Percentiles rank a stretch among this genome's conserved stretches.
These are phyloP conservation scores for Populus hybrid DNA, from an alignment of 441 rosid species.

Conservation along the genomic window DNA sequence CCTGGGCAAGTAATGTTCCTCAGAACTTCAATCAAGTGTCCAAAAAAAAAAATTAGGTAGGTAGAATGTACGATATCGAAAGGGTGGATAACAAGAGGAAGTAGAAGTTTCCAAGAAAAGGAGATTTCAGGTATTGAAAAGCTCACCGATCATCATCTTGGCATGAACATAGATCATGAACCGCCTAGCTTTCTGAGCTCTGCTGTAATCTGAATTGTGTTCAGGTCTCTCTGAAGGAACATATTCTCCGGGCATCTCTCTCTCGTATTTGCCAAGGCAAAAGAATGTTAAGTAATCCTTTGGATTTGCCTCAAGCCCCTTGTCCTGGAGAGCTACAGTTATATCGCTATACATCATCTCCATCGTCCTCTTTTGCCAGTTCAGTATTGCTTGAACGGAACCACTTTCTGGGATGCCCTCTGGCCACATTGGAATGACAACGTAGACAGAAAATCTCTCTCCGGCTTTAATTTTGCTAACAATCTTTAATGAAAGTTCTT, in stretches of 20 bases:
- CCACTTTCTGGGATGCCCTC: slow-evolving; percentile 30
- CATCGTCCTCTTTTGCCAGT: slow-evolving; percentile 31
- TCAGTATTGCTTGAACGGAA: slow-evolving; percentile 25
- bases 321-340: slow-evolving; percentile 35
- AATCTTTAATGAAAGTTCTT: slow-evolving; percentile 78
- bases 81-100: no score
- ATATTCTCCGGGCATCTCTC: slow-evolving; percentile 26
- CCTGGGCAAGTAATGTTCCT: no score
- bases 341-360: slow-evolving; percentile 29
- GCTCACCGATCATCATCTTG: no score
- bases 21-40: no score
- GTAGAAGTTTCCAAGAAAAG: not conserved
- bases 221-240: no score
- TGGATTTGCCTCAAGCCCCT: slow-evolving; percentile 62
- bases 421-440: slow-evolving; percentile 35
- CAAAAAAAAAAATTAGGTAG: no score
- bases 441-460: slow-evolving; percentile 50
- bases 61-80: no score
- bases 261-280: slow-evolving; percentile 89
- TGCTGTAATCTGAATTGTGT: no score
- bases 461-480: slow-evolving; percentile 73
- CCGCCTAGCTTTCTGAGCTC: no score
- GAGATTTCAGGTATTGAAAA: not conserved
- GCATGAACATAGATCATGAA: no score
- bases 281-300: slow-evolving; percentile 76